Conservation (phyloP, 176 grass and related monocot species). For the Cenchrus americanus region DNA sequence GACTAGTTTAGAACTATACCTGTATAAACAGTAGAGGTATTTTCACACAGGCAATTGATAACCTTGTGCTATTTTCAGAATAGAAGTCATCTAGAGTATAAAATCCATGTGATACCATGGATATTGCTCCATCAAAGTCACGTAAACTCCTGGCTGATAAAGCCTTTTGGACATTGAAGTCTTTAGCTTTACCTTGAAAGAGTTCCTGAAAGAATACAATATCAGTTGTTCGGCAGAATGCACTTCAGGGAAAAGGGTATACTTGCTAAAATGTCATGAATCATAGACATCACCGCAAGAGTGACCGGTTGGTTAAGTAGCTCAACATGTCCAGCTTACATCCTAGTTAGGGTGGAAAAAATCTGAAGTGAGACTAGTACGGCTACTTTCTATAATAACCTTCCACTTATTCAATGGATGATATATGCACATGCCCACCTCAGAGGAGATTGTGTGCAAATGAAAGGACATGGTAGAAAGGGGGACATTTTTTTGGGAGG, state of each 20-base stretch:
- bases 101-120: slow-evolving; percentile 85
- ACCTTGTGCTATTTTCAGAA: slow-evolving; percentile 63
- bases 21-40: slow-evolving; percentile 91
- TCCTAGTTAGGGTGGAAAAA: neutral
- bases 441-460: neutral
- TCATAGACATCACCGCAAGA: slow-evolving; percentile 22
- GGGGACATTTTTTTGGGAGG: neutral
- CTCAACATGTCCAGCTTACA: slow-evolving; percentile 13
- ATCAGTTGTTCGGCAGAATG: slow-evolving; percentile 32
- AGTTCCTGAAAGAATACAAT: slow-evolving; percentile 77
- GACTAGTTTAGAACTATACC: slow-evolving; percentile 48
- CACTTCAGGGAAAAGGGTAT: slow-evolving; percentile 21
- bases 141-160: slow-evolving; percentile 64
- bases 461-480: neutral
- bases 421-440: neutral
- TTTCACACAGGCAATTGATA: slow-evolving; percentile 55
- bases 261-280: neutral
- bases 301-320: neutral
- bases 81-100: slow-evolving; percentile 78
- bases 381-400: slow-evolving; percentile 13
- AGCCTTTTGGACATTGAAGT: slow-evolving; percentile 81
- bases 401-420: neutral
- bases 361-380: neutral
- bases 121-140: slow-evolving; percentile 91
- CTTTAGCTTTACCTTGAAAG: slow-evolving; percentile 88